These are phyloP conservation scores for Zalerion maritima DNA, from an alignment of 495 filamentous ascomycete species.

Conservation along the genomic window DNA sequence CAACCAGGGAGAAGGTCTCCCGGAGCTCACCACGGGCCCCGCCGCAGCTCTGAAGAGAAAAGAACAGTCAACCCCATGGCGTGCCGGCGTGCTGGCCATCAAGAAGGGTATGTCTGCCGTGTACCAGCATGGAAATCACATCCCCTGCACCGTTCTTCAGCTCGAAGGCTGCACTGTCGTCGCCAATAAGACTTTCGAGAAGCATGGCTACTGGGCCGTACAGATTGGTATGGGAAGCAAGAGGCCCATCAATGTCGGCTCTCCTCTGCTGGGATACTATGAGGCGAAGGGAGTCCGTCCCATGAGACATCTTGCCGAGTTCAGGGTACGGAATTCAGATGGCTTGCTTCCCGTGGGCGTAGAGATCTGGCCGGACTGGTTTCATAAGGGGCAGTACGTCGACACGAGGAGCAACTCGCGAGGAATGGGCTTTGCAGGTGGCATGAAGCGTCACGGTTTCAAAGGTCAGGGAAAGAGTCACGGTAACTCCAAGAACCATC, in stretches of 20 bases:
- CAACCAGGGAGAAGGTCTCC: conserved; percentile 38
- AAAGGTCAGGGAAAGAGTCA: conserved; percentile 80
- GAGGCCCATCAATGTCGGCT: conserved; percentile 55
- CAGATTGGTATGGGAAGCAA: conserved; percentile 77
- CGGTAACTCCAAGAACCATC: conserved; percentile 83
- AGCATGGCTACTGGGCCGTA: conserved; percentile 83
- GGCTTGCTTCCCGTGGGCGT: conserved; percentile 60
- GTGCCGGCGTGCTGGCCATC: conserved; percentile 66
- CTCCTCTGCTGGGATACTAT: conserved; percentile 74
- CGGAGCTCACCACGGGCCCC: conserved; percentile 52
- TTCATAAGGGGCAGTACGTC: conserved; percentile 77
- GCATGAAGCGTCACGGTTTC: conserved; percentile 92
- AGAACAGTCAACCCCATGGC: conserved; percentile 57
- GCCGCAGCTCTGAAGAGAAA: conserved; percentile 71
- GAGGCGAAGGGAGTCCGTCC: conserved; percentile 61
- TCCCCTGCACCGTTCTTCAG: conserved; percentile 83
- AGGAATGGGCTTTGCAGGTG: conserved; percentile 88
- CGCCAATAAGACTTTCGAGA: conserved; percentile 61
- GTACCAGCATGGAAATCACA: conserved; percentile 64
- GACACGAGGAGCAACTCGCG: conserved; percentile 65
- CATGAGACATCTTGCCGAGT: conserved; percentile 71
- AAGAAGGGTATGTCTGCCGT: conserved; percentile 95
- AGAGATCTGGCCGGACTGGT: conserved; percentile 68
- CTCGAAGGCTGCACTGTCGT: conserved; percentile 83
- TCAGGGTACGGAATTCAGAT: conserved; percentile 57